Evolutionary conservation across 1,284 basidiomycete species (phyloP).

Genomic region (Trametes polyzona): DNA sequence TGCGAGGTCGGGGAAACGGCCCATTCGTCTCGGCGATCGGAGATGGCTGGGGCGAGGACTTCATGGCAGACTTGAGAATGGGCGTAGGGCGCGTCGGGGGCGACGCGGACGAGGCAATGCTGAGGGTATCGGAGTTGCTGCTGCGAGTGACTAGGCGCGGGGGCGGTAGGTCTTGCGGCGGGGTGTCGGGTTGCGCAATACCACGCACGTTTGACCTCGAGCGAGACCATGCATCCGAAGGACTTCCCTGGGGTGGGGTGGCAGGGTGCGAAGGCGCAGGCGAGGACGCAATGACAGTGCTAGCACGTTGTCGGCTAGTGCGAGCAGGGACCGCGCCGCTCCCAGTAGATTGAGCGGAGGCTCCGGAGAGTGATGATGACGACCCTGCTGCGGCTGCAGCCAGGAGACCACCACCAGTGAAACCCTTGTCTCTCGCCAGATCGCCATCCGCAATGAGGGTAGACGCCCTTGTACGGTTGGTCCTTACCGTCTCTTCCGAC

Average conservation of each 20-base stretch:
- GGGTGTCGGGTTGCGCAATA: constrained; percentile 4
- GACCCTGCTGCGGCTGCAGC: constrained; percentile 21
- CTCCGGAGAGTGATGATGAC: constrained; percentile 7
- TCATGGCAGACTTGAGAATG: constrained; percentile 19
- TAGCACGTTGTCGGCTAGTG: constrained; percentile 24
- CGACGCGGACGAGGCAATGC: constrained; percentile 1
- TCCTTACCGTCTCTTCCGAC: constrained; percentile 21
- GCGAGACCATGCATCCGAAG: constrained; percentile 1
- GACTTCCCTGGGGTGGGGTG: constrained; percentile 12
- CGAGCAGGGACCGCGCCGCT: background rate
- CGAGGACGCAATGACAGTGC: constrained; percentile 21
- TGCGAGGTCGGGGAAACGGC: constrained; percentile 8
- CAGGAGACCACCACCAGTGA: constrained; percentile 36
- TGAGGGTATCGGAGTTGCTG: constrained; percentile 11
- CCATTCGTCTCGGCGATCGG: constrained; percentile 1
- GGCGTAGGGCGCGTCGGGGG: constrained; percentile 2
- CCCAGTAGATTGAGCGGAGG: constrained; percentile 6
- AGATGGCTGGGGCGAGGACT: constrained; percentile 15
- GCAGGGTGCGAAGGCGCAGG: constrained; percentile 14
- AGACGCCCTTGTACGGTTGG: constrained; percentile 22
- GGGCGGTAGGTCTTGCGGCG: constrained; percentile 12
- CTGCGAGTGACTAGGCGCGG: constrained; percentile 16
- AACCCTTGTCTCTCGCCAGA: constrained; percentile 22
- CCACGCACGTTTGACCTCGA: constrained; percentile 10
- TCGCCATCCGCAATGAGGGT: constrained; percentile 30